These are phyloP conservation scores for Cystobasidium slooffiae DNA, from an alignment of 1,284 basidiomycete genomes.

Conservation along the genomic window DNA sequence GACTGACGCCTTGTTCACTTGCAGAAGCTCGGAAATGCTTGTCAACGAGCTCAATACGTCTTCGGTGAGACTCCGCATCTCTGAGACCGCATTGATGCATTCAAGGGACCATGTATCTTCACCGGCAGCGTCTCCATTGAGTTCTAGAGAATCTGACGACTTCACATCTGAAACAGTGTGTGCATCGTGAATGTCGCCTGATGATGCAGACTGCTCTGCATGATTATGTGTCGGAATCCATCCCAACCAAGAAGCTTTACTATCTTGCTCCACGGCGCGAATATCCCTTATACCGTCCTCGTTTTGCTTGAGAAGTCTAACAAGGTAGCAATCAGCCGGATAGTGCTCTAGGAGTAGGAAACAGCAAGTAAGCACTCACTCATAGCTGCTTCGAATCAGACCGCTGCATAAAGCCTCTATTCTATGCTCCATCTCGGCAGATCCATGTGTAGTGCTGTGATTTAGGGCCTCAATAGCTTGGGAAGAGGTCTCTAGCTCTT, in stretches of 20 bases:
- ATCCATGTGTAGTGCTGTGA: background rate
- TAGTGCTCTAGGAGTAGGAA: background rate
- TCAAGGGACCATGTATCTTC: background rate
- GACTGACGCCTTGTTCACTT: conserved; percentile 32
- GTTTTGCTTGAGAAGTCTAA: background rate
- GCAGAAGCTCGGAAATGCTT: conserved; percentile 14
- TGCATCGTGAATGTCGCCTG: background rate
- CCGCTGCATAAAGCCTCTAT: conserved; percentile 7
- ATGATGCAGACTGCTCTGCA: background rate
- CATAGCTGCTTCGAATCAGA: conserved; percentile 13
- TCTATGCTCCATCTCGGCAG: background rate
- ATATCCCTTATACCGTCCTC: background rate
- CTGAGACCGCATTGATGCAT: background rate
- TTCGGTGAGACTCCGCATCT: conserved; percentile 21
- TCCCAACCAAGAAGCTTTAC: background rate
- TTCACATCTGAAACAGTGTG: no score
- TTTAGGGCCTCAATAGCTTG: background rate
- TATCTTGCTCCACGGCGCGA: background rate
- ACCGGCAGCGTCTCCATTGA: background rate
- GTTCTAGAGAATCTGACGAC: background rate
- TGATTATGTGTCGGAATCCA: background rate
- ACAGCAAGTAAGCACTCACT: background rate
- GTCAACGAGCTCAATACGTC: background rate
- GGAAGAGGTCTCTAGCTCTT: background rate
- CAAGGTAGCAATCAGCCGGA: background rate